Evolutionary conservation across 352 stramenopile species (phyloP).

Genomic region (Plasmopara muralis): DNA sequence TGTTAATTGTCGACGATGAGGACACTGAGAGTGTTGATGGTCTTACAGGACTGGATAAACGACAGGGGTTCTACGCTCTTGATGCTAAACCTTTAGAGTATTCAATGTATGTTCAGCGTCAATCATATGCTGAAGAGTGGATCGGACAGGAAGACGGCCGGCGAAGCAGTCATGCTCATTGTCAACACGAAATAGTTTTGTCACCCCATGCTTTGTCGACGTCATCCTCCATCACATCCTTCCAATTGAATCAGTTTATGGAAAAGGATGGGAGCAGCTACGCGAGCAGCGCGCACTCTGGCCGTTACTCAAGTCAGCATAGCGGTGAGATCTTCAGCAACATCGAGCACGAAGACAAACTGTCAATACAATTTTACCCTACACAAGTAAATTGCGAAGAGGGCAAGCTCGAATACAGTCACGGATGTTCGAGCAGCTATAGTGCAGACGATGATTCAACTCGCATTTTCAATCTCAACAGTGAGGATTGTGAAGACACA

Average conservation of each 20-base stretch:
- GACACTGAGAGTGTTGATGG: conserved; percentile 30
- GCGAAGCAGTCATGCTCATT: conserved; percentile 18
- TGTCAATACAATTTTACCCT: conserved; percentile 44
- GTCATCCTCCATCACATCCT: conserved; percentile 33
- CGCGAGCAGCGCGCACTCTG: conserved; percentile 13
- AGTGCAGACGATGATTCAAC: conserved; percentile 27
- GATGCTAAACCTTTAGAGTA: conserved; percentile 10
- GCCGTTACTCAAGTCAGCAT: conserved; percentile 9
- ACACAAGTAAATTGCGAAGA: conserved; percentile 16
- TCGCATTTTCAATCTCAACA: conserved; percentile 33
- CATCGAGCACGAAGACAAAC: conserved; percentile 21
- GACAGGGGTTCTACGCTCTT: conserved; percentile 13
- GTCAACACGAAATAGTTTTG: conserved; percentile 23
- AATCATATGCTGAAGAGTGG: conserved; percentile 24
- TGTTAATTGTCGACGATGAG: conserved; percentile 30
- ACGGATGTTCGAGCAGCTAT: conserved; percentile 15
- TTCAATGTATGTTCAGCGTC: conserved; percentile 14
- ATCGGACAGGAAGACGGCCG: conserved; percentile 18
- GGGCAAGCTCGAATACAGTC: conserved; percentile 6
- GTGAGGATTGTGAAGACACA: conserved; percentile 19
- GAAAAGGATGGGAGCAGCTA: conserved; percentile 24
- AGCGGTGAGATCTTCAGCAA: conserved; percentile 17
- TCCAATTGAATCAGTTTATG: conserved; percentile 24
- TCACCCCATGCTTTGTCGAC: conserved; percentile 24
- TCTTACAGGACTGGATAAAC: conserved; percentile 23